phyloP scores from a whole-genome alignment of 2,329 filamentous ascomycete species.

The Alternaria rosae region DNA sequence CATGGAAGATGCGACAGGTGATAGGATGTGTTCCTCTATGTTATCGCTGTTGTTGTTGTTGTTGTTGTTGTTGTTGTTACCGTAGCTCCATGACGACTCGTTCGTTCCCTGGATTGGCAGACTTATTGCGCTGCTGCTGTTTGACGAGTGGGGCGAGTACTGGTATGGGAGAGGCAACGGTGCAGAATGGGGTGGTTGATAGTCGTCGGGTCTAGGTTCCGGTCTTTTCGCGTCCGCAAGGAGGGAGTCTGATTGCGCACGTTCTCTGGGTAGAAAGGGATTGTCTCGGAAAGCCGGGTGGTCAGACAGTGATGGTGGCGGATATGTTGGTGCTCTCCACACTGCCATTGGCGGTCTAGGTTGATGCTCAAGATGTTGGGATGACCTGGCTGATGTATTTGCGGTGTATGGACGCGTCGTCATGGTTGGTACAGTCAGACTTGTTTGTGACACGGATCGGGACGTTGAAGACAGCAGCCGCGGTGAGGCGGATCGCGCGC shows the following conservation, averaged over 20 bases:
- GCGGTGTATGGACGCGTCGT: background rate
- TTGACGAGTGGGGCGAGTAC: conserved; percentile 3
- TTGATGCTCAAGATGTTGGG: conserved; percentile 13
- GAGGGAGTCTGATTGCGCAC: background rate
- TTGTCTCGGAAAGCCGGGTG: conserved; percentile 9
- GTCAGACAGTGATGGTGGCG: conserved; percentile 5
- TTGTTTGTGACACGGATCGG: conserved; percentile 8
- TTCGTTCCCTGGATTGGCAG: conserved; percentile 29
- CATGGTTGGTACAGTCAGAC: conserved; percentile 5
- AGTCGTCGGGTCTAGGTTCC: background rate
- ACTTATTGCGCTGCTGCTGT: conserved; percentile 25
- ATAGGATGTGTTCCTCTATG: background rate
- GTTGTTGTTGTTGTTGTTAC: conserved; percentile 17
- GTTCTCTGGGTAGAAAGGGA: background rate
- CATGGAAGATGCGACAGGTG: background rate
- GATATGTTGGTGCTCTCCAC: conserved; percentile 13
- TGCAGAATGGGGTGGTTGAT: background rate
- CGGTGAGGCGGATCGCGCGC: conserved; percentile 29
- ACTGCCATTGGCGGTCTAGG: conserved; percentile 25
- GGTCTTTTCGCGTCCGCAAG: conserved; percentile 14
- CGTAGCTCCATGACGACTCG: conserved; percentile 24
- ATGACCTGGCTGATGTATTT: background rate
- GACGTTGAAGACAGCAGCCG: background rate
- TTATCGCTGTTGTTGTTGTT: conserved; percentile 14
- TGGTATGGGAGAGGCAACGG: background rate